Evolutionary conservation across 768 basidiomycete species (phyloP).

Genomic region (Dacryopinax primogenitus): DNA sequence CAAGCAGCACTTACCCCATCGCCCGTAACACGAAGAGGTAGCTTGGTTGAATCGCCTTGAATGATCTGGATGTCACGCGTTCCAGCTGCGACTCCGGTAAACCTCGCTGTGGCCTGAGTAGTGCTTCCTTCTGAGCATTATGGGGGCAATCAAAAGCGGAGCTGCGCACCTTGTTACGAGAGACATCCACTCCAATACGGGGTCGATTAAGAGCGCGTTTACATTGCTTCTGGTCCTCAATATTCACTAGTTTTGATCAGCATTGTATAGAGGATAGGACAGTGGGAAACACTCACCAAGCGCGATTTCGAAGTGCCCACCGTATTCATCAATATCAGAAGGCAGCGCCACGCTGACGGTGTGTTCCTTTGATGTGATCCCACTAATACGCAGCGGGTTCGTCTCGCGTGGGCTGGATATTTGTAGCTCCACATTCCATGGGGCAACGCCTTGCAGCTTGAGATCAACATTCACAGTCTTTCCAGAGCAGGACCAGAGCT

Average conservation of each 20-base stretch:
- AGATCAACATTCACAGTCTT: slow-evolving; percentile 62
- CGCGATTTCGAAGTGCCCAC: slow-evolving; percentile 69
- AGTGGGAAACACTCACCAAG: slow-evolving; percentile 37
- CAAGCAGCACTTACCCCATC: slow-evolving; percentile 50
- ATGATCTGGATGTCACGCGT: slow-evolving; percentile 51
- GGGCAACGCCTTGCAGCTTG: slow-evolving; percentile 77
- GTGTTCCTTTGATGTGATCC: slow-evolving; percentile 43
- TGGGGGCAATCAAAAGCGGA: slow-evolving; percentile 5
- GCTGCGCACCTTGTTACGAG: slow-evolving; percentile 57
- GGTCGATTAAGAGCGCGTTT: slow-evolving; percentile 59
- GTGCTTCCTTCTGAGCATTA: not conserved
- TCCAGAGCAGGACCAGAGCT: slow-evolving; percentile 49
- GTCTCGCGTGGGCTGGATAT: slow-evolving; percentile 60
- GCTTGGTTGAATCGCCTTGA: slow-evolving; percentile 54
- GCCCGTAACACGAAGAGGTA: slow-evolving; percentile 81
- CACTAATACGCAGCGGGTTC: slow-evolving; percentile 42
- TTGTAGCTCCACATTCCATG: slow-evolving; percentile 79
- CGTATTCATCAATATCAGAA: slow-evolving; percentile 45
- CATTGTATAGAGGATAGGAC: not conserved
- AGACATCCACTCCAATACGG: slow-evolving; percentile 75
- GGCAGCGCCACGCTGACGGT: slow-evolving; percentile 58
- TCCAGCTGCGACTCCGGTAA: slow-evolving; percentile 51
- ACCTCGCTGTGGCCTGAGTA: slow-evolving; percentile 67
- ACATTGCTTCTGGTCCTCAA: slow-evolving; percentile 83
- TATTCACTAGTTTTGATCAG: slow-evolving; percentile 40